Evolutionary conservation across 257 asterid genomes (phyloP).

Genomic region (Oldenlandia corymbosa): DNA sequence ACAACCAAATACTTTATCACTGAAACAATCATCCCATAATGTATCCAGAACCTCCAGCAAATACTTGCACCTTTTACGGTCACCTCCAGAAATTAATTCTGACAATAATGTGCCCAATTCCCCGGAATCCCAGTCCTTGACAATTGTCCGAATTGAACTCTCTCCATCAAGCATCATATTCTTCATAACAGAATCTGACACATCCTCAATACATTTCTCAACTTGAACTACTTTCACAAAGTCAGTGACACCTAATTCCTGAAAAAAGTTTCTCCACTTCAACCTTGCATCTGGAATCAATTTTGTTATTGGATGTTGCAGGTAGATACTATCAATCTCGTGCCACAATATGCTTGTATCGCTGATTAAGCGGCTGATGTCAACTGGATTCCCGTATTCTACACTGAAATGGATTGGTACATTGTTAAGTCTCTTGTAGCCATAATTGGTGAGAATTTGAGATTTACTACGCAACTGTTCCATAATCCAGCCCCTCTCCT

Average conservation of each 20-base stretch:
- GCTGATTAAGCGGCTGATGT: conserved; percentile 45
- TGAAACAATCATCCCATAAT: conserved; percentile 73
- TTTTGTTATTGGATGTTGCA: conserved; percentile 66
- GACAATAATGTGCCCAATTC: conserved; percentile 61
- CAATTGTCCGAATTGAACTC: conserved; percentile 30
- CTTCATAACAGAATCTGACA: conserved; percentile 27
- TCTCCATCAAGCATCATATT: conserved; percentile 31
- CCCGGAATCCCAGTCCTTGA: conserved; percentile 68
- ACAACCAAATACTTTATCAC: conserved; percentile 52
- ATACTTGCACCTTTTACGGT: conserved; percentile 52
- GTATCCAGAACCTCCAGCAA: conserved; percentile 82
- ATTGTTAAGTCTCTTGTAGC: conserved; percentile 52
- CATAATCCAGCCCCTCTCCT: conserved; percentile 54
- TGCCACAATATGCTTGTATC: conserved; percentile 68
- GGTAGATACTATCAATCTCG: conserved; percentile 52
- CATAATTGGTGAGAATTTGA: conserved; percentile 67
- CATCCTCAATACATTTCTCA: conserved; percentile 46
- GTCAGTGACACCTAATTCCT: conserved; percentile 77
- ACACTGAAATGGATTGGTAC: conserved; percentile 70
- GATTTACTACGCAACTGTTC: conserved; percentile 51
- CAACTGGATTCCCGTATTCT: conserved; percentile 60
- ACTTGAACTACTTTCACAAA: conserved; percentile 66
- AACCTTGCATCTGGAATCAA: conserved; percentile 50
- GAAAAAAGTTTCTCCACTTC: conserved; percentile 81
- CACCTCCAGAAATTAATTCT: conserved; percentile 39